Percentiles rank a stretch among this genome's conserved stretches.
Evolutionary conservation across 257 asterid species (phyloP).

Genomic region (Haberlea rhodopensis): DNA sequence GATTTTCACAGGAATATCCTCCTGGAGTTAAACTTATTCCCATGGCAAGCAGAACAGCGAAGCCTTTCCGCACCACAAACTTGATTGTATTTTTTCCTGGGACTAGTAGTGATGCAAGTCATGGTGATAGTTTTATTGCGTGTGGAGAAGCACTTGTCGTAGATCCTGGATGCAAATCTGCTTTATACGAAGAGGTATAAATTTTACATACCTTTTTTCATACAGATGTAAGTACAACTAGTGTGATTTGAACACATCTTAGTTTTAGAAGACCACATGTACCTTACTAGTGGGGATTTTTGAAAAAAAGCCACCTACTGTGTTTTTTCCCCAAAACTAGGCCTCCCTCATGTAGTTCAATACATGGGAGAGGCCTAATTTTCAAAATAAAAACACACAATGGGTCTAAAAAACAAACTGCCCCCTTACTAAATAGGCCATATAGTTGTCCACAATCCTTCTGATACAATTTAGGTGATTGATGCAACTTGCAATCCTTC

Average conservation of each 20-base stretch:
- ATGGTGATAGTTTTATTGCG: conserved; percentile 42
- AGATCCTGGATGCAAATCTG: conserved; percentile 92
- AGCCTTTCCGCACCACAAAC: conserved; percentile 83
- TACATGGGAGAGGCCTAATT: too few relatives aligned
- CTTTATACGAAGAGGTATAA: conserved; percentile 68
- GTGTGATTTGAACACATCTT: not conserved
- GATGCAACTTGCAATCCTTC: not conserved
- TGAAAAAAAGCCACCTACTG: too few relatives aligned
- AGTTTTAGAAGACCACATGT: not conserved
- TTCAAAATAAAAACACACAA: too few relatives aligned
- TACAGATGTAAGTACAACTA: not conserved
- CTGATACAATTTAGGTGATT: not conserved
- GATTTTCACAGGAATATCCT: conserved; percentile 72
- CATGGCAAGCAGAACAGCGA: conserved; percentile 83
- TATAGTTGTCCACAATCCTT: not conserved
- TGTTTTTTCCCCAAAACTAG: too few relatives aligned
- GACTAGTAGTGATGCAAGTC: conserved; percentile 22
- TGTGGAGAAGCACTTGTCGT: conserved; percentile 86
- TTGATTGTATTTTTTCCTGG: conserved; percentile 63
- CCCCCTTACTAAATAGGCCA: too few relatives aligned
- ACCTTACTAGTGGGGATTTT: too few relatives aligned
- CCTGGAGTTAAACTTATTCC: conserved; percentile 79
- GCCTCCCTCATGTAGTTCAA: too few relatives aligned
- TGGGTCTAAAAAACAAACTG: too few relatives aligned
- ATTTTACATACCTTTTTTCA: not conserved